These are phyloP conservation scores for Pythium brachiatum DNA, from an alignment of 352 stramenopile species.

Conservation along the genomic window DNA sequence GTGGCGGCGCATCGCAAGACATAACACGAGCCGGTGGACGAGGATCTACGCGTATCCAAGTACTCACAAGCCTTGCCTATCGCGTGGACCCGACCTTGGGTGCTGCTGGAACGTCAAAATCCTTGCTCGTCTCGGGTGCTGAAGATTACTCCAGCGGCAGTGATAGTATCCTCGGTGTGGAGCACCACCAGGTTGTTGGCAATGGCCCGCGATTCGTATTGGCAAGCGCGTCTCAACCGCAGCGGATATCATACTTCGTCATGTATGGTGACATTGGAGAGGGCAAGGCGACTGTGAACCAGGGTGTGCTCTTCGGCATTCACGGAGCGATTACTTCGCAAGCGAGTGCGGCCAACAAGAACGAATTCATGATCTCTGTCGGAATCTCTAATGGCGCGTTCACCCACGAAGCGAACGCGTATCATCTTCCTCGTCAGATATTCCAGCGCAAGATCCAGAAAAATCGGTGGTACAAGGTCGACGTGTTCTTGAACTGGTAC, in stretches of 20 bases:
- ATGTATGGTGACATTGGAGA: slow-evolving; percentile 46
- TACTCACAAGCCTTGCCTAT: slow-evolving; percentile 43
- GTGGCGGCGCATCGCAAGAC: slow-evolving; percentile 63
- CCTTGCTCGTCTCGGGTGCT: slow-evolving; percentile 53
- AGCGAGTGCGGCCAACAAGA: slow-evolving; percentile 21
- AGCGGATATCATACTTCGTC: slow-evolving; percentile 79
- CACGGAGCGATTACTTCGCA: slow-evolving; percentile 2
- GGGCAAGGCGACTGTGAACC: slow-evolving; percentile 44
- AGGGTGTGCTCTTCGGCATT: slow-evolving; percentile 65
- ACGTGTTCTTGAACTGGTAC: slow-evolving; percentile 90
- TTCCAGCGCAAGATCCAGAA: slow-evolving; percentile 58
- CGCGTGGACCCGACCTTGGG: slow-evolving; percentile 63
- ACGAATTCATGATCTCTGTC: slow-evolving; percentile 64
- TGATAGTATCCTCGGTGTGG: slow-evolving; percentile 8
- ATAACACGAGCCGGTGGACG: slow-evolving; percentile 28
- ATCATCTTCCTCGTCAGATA: slow-evolving; percentile 41
- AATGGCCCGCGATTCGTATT: slow-evolving; percentile 55
- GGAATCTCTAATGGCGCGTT: slow-evolving; percentile 67
- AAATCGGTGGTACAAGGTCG: slow-evolving; percentile 94
- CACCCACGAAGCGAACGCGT: slow-evolving; percentile 69
- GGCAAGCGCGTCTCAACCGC: slow-evolving; percentile 25
- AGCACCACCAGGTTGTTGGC: slow-evolving; percentile 35
- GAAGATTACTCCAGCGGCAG: slow-evolving; percentile 32
- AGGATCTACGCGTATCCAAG: slow-evolving; percentile 44
- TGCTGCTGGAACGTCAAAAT: slow-evolving; percentile 66